A percentile compares a stretch with the other conserved stretches of the same genome.
Evolutionary conservation across 345 rosid genomes (phyloP).

Genomic region (Durio zibethinus): DNA sequence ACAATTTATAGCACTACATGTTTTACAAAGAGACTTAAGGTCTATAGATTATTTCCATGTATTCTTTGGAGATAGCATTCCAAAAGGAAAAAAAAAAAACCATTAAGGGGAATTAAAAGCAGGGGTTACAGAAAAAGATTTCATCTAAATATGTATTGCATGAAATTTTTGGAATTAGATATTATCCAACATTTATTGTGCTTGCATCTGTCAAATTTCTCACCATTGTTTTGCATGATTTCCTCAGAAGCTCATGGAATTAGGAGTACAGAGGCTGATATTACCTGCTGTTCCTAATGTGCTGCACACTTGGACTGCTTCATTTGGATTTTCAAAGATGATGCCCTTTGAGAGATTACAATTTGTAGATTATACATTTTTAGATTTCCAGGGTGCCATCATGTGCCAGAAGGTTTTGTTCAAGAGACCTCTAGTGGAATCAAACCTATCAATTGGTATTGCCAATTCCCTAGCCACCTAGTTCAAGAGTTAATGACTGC

Average conservation of each 20-base stretch:
- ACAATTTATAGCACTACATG: background rate
- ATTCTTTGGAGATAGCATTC: background rate
- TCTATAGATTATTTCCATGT: background rate
- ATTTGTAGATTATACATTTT: constrained; percentile 48
- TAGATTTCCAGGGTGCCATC: constrained; percentile 68
- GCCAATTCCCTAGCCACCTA: background rate
- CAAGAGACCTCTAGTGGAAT: constrained; percentile 24
- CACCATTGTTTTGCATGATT: background rate
- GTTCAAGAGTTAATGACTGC: background rate
- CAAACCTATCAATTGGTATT: constrained; percentile 30
- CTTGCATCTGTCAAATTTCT: background rate
- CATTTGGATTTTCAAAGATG: constrained; percentile 76
- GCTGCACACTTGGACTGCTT: constrained; percentile 60
- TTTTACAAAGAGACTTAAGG: background rate
- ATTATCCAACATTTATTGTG: background rate
- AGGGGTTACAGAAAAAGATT: background rate
- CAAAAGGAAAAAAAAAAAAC: background rate
- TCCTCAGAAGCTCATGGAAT: constrained; percentile 48
- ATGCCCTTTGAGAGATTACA: constrained; percentile 43
- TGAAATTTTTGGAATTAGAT: background rate
- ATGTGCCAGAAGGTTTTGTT: constrained; percentile 60
- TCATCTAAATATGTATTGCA: background rate
- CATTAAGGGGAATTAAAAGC: background rate
- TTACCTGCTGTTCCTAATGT: constrained; percentile 72
- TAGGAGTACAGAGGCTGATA: constrained; percentile 72